A percentile compares a stretch with the other conserved stretches of the same genome.
phyloP scores from a whole-genome alignment of 345 rosid genomes.

The Eucalyptus cloeziana region DNA sequence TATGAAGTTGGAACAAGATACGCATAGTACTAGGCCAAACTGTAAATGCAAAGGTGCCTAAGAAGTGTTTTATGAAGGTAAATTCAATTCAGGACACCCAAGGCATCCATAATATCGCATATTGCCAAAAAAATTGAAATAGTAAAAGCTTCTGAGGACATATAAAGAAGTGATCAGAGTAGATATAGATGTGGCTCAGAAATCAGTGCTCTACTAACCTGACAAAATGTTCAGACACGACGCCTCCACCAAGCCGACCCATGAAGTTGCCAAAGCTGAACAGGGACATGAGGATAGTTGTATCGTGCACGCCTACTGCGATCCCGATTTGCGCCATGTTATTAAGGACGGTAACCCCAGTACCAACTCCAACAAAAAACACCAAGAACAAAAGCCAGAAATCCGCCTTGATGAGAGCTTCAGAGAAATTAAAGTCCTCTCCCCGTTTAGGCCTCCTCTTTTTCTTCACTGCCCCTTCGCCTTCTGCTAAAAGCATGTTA shows the following conservation, averaged over 20 bases:
- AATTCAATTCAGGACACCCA: not conserved
- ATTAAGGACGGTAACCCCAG: conserved; percentile 62
- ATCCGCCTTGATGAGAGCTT: conserved; percentile 64
- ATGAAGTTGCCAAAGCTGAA: conserved; percentile 64
- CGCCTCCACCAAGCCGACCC: conserved; percentile 61
- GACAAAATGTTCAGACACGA: conserved; percentile 53
- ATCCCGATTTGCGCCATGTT: conserved; percentile 70
- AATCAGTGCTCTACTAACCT: conserved; percentile 15
- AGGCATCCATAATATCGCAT: not conserved
- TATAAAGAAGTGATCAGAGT: not conserved
- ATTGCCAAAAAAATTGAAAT: not conserved
- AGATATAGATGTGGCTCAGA: not conserved
- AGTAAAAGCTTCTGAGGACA: not conserved
- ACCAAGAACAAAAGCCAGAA: conserved; percentile 69
- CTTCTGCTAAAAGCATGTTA: conserved; percentile 58
- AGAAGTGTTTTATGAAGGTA: not conserved
- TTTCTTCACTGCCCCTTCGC: conserved; percentile 66
- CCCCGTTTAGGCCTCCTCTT: conserved; percentile 61
- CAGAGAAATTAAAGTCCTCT: conserved; percentile 50
- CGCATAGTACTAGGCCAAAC: not conserved
- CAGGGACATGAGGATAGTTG: conserved; percentile 45
- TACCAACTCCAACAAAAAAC: conserved; percentile 58
- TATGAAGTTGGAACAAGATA: not conserved
- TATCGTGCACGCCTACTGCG: conserved; percentile 38
- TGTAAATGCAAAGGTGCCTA: not conserved